A percentile compares a stretch with the other conserved stretches of the same genome.
These are phyloP conservation scores for Cryptosporidium felis DNA, from an alignment of 169 alveolate species.

Conservation along the genomic window DNA sequence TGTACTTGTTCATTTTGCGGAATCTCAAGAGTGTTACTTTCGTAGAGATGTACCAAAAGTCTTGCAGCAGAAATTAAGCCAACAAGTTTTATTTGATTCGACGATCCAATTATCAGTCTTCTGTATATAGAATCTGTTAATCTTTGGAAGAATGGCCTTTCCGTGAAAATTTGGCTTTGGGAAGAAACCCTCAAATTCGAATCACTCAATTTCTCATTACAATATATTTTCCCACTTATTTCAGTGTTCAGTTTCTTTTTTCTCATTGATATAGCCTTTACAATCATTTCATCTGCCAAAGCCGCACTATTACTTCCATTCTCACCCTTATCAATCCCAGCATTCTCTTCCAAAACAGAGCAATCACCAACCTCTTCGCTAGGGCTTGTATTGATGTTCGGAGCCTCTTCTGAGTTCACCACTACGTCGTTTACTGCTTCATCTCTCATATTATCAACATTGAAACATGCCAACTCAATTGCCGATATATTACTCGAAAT, in stretches of 20 bases:
- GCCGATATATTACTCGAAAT: slow-evolving; percentile 24
- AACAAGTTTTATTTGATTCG: slow-evolving; percentile 57
- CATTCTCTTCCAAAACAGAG: no score
- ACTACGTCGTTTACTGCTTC: neutral
- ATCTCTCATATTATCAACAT: slow-evolving; percentile 37
- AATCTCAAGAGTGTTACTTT: slow-evolving; percentile 28
- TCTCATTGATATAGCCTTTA: slow-evolving; percentile 6
- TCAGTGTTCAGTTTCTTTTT: neutral
- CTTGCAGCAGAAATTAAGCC: slow-evolving; percentile 64
- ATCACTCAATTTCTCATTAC: neutral
- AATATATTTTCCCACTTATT: neutral
- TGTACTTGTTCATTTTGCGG: slow-evolving; percentile 32
- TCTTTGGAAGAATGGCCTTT: slow-evolving; percentile 33
- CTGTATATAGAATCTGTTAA: slow-evolving; percentile 36
- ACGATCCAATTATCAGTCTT: slow-evolving; percentile 37
- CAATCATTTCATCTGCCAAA: slow-evolving; percentile 10
- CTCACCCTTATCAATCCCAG: neutral
- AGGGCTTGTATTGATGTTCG: neutral
- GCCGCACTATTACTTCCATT: neutral
- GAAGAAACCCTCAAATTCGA: neutral
- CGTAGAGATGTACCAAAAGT: slow-evolving; percentile 16
- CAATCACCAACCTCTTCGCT: neutral
- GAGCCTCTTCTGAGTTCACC: neutral
- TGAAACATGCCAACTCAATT: slow-evolving; percentile 18
- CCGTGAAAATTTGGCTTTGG: neutral